These are phyloP conservation scores for Aciculosporium take DNA, from an alignment of 2,329 filamentous ascomycete genomes.

Conservation along the genomic window DNA sequence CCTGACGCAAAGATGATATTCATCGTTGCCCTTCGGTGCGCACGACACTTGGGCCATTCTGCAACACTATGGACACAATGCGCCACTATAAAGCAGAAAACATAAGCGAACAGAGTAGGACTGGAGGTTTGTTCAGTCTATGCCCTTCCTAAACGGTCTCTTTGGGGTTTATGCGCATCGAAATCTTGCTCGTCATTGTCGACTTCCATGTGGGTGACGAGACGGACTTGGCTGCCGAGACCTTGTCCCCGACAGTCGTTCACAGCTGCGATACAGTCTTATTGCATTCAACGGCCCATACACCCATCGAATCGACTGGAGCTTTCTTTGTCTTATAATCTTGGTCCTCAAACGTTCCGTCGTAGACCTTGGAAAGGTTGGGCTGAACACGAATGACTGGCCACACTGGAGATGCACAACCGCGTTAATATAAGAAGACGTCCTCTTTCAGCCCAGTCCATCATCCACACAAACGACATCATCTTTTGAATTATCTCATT, in stretches of 20 bases:
- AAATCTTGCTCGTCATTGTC: too few relatives aligned
- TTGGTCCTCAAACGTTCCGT: background rate
- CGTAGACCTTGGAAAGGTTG: too few relatives aligned
- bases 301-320: too few relatives aligned
- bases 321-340: background rate
- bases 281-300: too few relatives aligned
- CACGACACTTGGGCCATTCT: background rate
- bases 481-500: constrained; percentile 11
- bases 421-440: constrained; percentile 7
- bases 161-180: too few relatives aligned
- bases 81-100: background rate
- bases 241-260: background rate
- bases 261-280: background rate
- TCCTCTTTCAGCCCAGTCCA: too few relatives aligned
- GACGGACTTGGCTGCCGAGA: background rate
- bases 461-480: constrained; percentile 15
- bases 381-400: background rate
- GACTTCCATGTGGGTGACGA: background rate
- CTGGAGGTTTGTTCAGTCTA: background rate
- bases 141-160: background rate
- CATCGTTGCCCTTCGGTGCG: background rate
- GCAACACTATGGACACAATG: background rate
- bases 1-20: too few relatives aligned
- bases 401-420: background rate
- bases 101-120: background rate